Base-by-base conservation (phyloP, 2,329 filamentous ascomycete genomes). In the Periconia digitata region DNA sequence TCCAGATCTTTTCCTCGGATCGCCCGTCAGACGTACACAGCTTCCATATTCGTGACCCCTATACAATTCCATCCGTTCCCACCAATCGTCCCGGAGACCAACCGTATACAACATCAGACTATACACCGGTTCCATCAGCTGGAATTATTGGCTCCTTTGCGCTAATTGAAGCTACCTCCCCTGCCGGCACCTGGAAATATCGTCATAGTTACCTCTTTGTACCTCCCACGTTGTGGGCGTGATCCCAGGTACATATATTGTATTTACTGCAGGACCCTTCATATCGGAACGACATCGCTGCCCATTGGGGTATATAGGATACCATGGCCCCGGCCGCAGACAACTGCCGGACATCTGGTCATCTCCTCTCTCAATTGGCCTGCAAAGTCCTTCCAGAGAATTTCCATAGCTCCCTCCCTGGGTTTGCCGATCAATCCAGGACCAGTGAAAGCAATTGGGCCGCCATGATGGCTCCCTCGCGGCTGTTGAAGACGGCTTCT, bases 401-500 rank as follows among this genome's bases (percentile, higher is more conserved):
- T 12, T 21, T 15, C n/a, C 24, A 15, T 8, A 32, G 18, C 23
- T 32, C 23, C n/a, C 23, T 41, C 35, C 13, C 35, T 38, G 13
- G 53, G 62, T 36, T 51, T 20, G 4, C 15, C 37, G 17, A 20
- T 21, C 37, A 21, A 13, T 39, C 37, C 17, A 39, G 34, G 29
- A 27, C 15, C 15, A 5, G n/a, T n/a, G 29, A 22, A 22, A 23
- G n/a, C 24, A 17, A 35, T 38, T 32, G 39, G 40, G 22, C 21
- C 12, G 42, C 50, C 54, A 51, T 39, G 38, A 68, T 68, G 64
- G 51, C 60, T 51, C 59, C 45, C 46, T 55, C 59, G 49, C 54
- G 53, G 50, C 57, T 64, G 50, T 21, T 60, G 16, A 54, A 57
- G 49, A 56, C 59, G 48, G 51, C 60, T 12, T 53, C 54, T 7